Evolutionary conservation across 768 basidiomycete species (phyloP).

Genomic region (Phanerodontia chrysosporium): DNA sequence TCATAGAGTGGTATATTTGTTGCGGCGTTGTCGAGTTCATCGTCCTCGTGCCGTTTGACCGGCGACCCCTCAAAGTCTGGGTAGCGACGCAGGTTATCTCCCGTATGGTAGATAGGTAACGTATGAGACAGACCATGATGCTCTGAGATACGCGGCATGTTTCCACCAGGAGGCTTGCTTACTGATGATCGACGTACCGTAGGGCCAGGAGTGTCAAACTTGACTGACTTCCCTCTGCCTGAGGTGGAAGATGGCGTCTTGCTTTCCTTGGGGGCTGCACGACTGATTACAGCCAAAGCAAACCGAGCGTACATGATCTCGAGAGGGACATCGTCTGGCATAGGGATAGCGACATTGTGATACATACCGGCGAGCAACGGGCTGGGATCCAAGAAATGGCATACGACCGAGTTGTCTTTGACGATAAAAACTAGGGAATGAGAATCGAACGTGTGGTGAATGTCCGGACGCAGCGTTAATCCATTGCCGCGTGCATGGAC

Average conservation of each 20-base stretch:
- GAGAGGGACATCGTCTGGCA: background rate
- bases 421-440: background rate
- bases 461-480: background rate
- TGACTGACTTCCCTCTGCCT: background rate
- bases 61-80: too few relatives aligned
- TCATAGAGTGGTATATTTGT: too few relatives aligned
- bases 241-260: background rate
- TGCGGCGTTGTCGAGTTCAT: too few relatives aligned
- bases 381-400: background rate
- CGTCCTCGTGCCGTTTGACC: too few relatives aligned
- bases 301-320: background rate
- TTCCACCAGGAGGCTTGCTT: too few relatives aligned
- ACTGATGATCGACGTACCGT: too few relatives aligned
- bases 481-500: background rate
- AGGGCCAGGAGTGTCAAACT: background rate
- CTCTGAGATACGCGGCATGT: too few relatives aligned
- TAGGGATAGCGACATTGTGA: background rate
- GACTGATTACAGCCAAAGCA: background rate
- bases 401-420: background rate
- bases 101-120: too few relatives aligned
- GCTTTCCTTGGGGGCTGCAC: background rate
- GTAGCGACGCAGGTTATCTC: too few relatives aligned
- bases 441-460: background rate
- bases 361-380: background rate
- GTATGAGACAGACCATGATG: too few relatives aligned